A percentile compares a stretch with the other conserved stretches of the same genome.
These are phyloP conservation scores for Pleurotus cornucopiae DNA, from an alignment of 768 basidiomycete genomes.

Conservation along the genomic window DNA sequence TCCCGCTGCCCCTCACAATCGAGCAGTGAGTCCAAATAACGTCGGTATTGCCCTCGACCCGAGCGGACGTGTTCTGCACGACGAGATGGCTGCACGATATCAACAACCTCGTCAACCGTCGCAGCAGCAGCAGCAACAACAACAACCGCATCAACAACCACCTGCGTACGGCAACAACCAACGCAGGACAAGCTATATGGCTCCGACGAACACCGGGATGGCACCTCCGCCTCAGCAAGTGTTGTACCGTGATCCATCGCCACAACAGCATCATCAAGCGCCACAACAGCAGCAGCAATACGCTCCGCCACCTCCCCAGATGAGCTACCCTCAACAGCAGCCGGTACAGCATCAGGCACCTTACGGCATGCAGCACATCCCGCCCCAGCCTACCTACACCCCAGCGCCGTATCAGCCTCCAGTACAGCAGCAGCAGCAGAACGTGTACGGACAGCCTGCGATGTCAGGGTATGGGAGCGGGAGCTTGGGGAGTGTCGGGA, in stretches of 20 bases:
- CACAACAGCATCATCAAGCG: conserved; percentile 8
- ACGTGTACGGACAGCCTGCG: background rate
- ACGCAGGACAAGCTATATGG: conserved; percentile 32
- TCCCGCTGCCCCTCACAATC: conserved; percentile 15
- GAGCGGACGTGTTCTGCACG: conserved; percentile 74
- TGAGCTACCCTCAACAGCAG: background rate
- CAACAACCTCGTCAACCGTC: conserved; percentile 22
- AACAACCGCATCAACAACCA: conserved; percentile 32
- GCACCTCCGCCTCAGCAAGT: conserved; percentile 27
- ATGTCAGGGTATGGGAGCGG: background rate
- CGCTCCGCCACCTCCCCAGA: conserved; percentile 6
- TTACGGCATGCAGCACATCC: conserved; percentile 13
- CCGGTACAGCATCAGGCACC: conserved; percentile 15
- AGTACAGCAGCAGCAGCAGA: conserved; percentile 8
- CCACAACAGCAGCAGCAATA: background rate
- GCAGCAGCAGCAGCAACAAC: conserved; percentile 32
- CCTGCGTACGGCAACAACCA: conserved; percentile 21
- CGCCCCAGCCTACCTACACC: conserved; percentile 14
- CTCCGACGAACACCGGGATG: conserved; percentile 16
- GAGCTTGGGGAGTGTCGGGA: background rate
- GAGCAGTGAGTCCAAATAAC: conserved; percentile 72
- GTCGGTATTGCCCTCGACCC: conserved; percentile 83
- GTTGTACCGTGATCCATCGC: conserved; percentile 31
- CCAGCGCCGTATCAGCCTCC: conserved; percentile 19
- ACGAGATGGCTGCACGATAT: conserved; percentile 67